Base-by-base conservation (phyloP, 78 protist species). In the Mantamonas sphyraenae region DNA sequence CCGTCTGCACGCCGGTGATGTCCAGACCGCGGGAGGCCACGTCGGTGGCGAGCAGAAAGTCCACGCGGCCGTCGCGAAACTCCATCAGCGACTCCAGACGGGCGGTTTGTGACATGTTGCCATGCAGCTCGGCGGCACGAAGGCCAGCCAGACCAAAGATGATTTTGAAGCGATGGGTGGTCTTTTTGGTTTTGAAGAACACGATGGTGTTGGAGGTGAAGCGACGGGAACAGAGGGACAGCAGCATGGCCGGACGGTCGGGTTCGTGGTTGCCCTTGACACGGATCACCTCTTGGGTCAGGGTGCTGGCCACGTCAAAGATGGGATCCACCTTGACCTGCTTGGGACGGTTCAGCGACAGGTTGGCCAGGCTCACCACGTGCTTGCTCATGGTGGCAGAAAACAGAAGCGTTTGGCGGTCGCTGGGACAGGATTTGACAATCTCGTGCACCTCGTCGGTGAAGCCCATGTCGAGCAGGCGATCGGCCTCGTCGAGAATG, bases 1-100 rank as follows among this genome's bases (percentile, higher is more conserved):
- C 85, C 14, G 88, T 79, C 42, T 73, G 70, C 17, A 92, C 85
- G 50, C 90, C 89, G 8, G 31, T 9, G 58, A 94, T 81, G 70
- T 94, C 96, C 58, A 95, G 76, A 31, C 98, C 98, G 51, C 98
- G 72, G 1, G 91, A 77, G 8, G 95, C 95, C 0, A 95, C 86
- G 68, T 95, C 98, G 8, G 98, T 91, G 7, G 93, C 89, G 24
- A 95, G 40, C 35, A 95, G 73, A 17, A 80, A 74, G 28, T 80
- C 55, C 5, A 61, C 81, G 2, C 57, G 47, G 28, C 86, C 81
- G 40, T 69, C 79, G 42, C 78, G 39, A 70, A 89, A 89, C 47
- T 62, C 40, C 26, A 73, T 72, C 24, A 89, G 73, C 53, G 87
- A 74, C 10, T 53, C 85, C 39, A 79, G 60, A 39, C 90, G 75